Evolutionary conservation across 2,329 filamentous ascomycete species (phyloP), one percentile per base, ranked within the genome.

Genomic region (Aureobasidium leucospermi): DNA sequence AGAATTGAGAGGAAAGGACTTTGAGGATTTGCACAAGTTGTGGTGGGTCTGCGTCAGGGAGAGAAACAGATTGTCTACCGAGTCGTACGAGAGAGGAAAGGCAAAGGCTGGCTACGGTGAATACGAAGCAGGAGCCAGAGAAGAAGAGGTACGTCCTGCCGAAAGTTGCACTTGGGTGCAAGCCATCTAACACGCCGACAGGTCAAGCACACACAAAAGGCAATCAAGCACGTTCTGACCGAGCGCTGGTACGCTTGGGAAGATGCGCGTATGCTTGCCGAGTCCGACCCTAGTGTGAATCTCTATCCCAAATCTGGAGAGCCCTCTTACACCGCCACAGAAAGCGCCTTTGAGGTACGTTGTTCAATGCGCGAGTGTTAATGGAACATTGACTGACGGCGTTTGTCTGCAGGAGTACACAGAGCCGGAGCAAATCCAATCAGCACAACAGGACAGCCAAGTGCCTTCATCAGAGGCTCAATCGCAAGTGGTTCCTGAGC

Each of bases 41-140:
- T 99, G 93, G 91, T 99, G 92, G 90, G 83, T 91, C 59, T 97
- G 94, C 72, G 82, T 88, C 62, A 91, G 89, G 76, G 94, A 99
- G 77, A 81, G 89, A 68, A 99, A 99, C 75, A 84, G 89, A 66
- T 84, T 97, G 66, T 81, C 85, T n/a, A 97, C 95, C 32, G 85
- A 87, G 65, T 79, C 80, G 57, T 74, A 80, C 60, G 90, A 96
- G 77, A 81, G 89, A 67, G 70, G 77, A 32, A 82, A 87, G 65
- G 70, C 88, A 59, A 79, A 86, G 64, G 79, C 89, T 51, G 85
- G 87, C 31, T 94, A 88, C 68, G 93, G 93, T 65, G 81, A 86
- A 29, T 78, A 77, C 46, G 89, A 96, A 76, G 78, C 82, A 45
- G 75, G 79, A 19, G 70, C 75, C 45, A 83, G 94, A 63, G 82